Evolutionary conservation across 2,329 filamentous ascomycete species (phyloP).

Genomic region (Trichoderma sp.): DNA sequence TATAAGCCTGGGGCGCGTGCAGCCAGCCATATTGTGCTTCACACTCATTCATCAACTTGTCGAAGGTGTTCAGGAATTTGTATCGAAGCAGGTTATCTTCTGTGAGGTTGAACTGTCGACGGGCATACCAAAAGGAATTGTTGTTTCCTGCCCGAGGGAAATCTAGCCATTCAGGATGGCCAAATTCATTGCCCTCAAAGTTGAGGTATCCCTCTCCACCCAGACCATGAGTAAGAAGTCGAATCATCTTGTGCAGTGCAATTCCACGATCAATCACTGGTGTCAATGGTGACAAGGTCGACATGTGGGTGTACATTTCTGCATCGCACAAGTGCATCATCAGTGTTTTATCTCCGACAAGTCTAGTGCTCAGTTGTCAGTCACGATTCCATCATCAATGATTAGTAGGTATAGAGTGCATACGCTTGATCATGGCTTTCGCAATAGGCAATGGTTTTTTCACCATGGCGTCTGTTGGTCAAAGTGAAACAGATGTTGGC

Average conservation of each 20-base stretch:
- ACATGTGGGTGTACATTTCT: slow-evolving; percentile 98
- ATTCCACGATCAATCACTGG: slow-evolving; percentile 87
- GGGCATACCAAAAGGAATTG: slow-evolving; percentile 92
- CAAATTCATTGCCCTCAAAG: slow-evolving; percentile 98
- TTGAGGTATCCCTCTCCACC: slow-evolving; percentile 97
- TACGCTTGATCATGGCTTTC: slow-evolving; percentile 98
- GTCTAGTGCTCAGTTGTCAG: slow-evolving; percentile 45
- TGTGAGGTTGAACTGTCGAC: slow-evolving; percentile 88
- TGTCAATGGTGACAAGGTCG: slow-evolving; percentile 75
- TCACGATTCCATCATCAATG: slow-evolving; percentile 15
- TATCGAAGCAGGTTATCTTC: slow-evolving; percentile 86
- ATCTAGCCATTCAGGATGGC: slow-evolving; percentile 97
- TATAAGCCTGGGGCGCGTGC: slow-evolving; percentile 78
- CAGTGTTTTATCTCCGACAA: slow-evolving; percentile 93
- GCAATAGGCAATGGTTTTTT: slow-evolving; percentile 97
- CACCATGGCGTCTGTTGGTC: slow-evolving; percentile 88
- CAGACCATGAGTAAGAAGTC: slow-evolving; percentile 83
- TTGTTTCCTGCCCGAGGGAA: slow-evolving; percentile 91
- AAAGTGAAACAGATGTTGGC: slow-evolving; percentile 79
- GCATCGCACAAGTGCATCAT: slow-evolving; percentile 99
- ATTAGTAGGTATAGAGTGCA: slow-evolving; percentile 38
- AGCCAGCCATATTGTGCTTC: slow-evolving; percentile 94
- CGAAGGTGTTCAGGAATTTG: slow-evolving; percentile 88
- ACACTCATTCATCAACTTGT: slow-evolving; percentile 82
- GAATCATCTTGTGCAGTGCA: slow-evolving; percentile 95